Percentiles rank a stretch among this genome's conserved stretches.
Conservation (phyloP, 805 yeast species). For the Wickerhamomyces xylosicus region DNA sequence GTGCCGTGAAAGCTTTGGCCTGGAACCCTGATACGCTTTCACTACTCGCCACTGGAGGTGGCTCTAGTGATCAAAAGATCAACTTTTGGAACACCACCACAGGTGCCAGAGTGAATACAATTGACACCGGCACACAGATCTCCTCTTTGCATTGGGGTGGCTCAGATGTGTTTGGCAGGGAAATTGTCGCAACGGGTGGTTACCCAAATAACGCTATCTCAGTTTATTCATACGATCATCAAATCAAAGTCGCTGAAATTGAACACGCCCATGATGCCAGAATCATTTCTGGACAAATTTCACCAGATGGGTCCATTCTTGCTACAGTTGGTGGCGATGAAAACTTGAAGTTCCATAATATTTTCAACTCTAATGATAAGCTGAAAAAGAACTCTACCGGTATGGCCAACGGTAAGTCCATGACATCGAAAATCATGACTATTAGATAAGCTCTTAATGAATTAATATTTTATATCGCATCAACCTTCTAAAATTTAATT, state of each 20-base stretch:
- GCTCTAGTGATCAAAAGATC: conserved; percentile 78
- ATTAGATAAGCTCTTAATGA: conserved; percentile 24
- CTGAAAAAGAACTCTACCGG: conserved; percentile 19
- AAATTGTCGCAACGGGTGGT: conserved; percentile 90
- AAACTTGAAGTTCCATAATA: conserved; percentile 87
- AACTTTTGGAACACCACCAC: conserved; percentile 94
- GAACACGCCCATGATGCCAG: conserved; percentile 82
- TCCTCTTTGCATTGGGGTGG: conserved; percentile 92
- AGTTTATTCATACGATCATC: conserved; percentile 76
- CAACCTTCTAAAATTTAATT: too few relatives aligned
- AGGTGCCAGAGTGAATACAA: conserved; percentile 76
- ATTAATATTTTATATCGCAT: too few relatives aligned
- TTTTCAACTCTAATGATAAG: conserved; percentile 48
- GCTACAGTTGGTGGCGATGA: conserved; percentile 97
- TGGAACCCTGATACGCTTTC: conserved; percentile 89
- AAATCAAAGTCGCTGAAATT: conserved; percentile 83
- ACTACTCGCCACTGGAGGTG: conserved; percentile 94
- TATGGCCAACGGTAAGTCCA: conserved; percentile 31
- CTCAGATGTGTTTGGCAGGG: conserved; percentile 58
- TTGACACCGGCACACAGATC: conserved; percentile 90
- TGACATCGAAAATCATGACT: conserved; percentile 39
- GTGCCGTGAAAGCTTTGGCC: conserved; percentile 90
- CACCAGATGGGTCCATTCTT: conserved; percentile 83
- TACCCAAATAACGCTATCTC: conserved; percentile 79
- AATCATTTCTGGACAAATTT: conserved; percentile 69